Conservation (phyloP, 371 early-diverging fungal genomes). For the Syncephalastrum monosporum region DNA sequence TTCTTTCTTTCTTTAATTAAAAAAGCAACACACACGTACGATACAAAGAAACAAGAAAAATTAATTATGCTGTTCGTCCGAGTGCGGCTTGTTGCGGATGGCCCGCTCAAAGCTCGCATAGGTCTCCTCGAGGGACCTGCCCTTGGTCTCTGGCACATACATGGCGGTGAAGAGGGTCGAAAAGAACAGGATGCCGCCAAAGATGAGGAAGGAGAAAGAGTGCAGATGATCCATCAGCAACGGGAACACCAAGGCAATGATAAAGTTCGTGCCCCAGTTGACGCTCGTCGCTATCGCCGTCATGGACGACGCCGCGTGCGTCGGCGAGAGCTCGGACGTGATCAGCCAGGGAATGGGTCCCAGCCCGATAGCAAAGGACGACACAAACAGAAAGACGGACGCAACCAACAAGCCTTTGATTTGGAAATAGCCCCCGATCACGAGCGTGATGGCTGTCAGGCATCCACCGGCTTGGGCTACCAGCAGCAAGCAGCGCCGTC, state of each 20-base stretch:
- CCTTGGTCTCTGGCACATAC: conserved; percentile 82
- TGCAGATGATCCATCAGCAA: conserved; percentile 46
- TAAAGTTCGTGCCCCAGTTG: conserved; percentile 61
- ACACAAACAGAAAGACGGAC: conserved; percentile 76
- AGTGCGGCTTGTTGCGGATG: background rate
- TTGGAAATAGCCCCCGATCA: conserved; percentile 50
- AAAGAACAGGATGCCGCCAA: conserved; percentile 24
- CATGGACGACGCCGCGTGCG: conserved; percentile 59
- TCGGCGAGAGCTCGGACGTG: conserved; percentile 70
- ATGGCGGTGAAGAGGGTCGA: conserved; percentile 30
- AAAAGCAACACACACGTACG: too few species aligned
- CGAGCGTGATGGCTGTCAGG: conserved; percentile 53
- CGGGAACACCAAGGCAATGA: conserved; percentile 53
- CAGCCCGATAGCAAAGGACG: conserved; percentile 81
- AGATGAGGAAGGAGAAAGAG: conserved; percentile 64
- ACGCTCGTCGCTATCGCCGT: conserved; percentile 53
- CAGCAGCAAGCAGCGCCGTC: conserved; percentile 73
- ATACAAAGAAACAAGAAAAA: too few species aligned
- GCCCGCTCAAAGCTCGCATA: conserved; percentile 5
- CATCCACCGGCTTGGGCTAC: conserved; percentile 58
- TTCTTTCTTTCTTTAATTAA: too few species aligned
- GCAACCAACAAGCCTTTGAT: conserved; percentile 56
- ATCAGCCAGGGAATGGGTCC: conserved; percentile 85
- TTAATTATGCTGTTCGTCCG: too few species aligned
- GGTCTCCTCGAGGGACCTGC: conserved; percentile 64